Base-by-base conservation (phyloP, 1,284 basidiomycete genomes). In the Wallemia hederae region DNA sequence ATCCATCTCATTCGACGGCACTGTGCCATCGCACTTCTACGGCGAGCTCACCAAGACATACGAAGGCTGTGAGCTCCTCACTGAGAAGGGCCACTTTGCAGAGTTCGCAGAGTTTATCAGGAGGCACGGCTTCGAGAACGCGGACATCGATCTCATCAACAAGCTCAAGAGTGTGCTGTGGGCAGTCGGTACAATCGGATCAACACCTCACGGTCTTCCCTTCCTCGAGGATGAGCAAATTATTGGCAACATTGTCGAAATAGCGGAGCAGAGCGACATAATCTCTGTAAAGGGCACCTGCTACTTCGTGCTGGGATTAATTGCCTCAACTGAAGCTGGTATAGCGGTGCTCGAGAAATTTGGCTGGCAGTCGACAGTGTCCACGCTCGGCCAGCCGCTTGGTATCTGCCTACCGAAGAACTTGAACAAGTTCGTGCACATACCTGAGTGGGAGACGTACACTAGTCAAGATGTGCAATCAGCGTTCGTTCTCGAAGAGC, bases 271-370 rank as follows among this genome's bases (percentile, higher is more conserved):
- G 61, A 96, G 91, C 1, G 76, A 78, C 0, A 83, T 97, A 60
- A 78, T 94, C 49, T 94, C 91, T 2, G 80, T 98, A 22, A 77
- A 89, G 74, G 94, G 94, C 90, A 97, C 94, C 1, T 94, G 89
- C 67, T 98, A 92, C 74, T 97, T 90, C 67, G 86, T 92, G 2
- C 75, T 98, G 7, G 91, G 91, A 0, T 74, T 88, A 34, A 77
- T 88, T 60, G 81, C 85, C 0, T 79, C 78, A 0, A 85, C 84
- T 0, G 73, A 75, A 17, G 77, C 80, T 68, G 85, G 85, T 1
- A 78, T 80, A 63, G 78, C 94, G 75, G 75, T 90, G 68, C 72
- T 98, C 33, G 83, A 87, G 61, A 90, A 94, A 67, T 86, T 83
- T 66, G 79, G 82, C 11, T 99, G 94, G 94, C 82, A 90, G 63